Conservation (phyloP, 2,329 filamentous ascomycete species). For the Neoascochyta sp. region DNA sequence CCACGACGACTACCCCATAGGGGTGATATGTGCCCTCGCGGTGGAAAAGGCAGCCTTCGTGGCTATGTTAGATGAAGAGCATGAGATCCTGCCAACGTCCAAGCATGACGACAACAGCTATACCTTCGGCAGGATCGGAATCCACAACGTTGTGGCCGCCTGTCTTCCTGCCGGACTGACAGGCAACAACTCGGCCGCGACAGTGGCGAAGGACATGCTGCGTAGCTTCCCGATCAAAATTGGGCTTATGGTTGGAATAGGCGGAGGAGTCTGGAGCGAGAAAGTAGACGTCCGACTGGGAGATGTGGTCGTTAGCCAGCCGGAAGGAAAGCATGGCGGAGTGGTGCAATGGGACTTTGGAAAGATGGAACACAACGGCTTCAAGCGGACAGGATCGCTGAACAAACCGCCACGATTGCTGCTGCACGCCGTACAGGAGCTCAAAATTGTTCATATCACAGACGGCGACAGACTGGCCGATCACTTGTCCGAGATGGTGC, state of each 20-base stretch:
- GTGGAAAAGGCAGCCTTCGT: slow-evolving; percentile 2
- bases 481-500: slow-evolving; percentile 1
- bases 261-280: slow-evolving; percentile 17
- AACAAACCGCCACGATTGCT: slow-evolving; percentile 6
- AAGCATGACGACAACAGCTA: slow-evolving; percentile 5
- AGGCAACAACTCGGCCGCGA: slow-evolving; percentile 2
- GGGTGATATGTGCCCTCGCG: slow-evolving; percentile 3
- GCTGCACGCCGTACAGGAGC: slow-evolving; percentile 4
- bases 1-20: slow-evolving; percentile 2
- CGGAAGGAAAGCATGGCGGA: slow-evolving; percentile 5
- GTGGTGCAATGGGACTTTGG: slow-evolving; percentile 14
- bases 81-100: slow-evolving; percentile 1
- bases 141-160: slow-evolving; percentile 2
- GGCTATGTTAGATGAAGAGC: slow-evolving; percentile 2
- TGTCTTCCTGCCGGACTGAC: slow-evolving; percentile 1
- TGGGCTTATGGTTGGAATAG: slow-evolving; percentile 25
- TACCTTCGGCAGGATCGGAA: slow-evolving; percentile 2
- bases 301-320: slow-evolving; percentile 12
- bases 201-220: slow-evolving; percentile 4
- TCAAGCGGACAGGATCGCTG: slow-evolving; percentile 7
- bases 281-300: slow-evolving; percentile 10
- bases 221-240: slow-evolving; percentile 5
- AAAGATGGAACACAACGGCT: slow-evolving; percentile 3
- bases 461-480: background rate
- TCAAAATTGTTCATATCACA: background rate